These are phyloP conservation scores for Trichoderma brevicompactum DNA, from an alignment of 2,329 filamentous ascomycete genomes.

Conservation along the genomic window DNA sequence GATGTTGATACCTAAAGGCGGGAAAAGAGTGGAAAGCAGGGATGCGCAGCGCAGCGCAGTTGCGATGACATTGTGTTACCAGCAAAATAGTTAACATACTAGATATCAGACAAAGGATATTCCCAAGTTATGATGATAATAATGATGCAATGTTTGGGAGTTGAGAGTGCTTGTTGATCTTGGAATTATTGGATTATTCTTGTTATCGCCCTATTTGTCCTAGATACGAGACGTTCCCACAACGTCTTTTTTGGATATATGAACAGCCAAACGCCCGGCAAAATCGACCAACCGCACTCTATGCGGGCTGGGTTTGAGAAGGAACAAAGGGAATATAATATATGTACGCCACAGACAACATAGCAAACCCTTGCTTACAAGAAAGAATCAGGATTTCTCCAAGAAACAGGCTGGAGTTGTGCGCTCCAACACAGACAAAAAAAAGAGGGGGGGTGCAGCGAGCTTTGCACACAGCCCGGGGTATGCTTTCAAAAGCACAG, in stretches of 20 bases:
- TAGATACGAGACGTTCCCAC: conserved; percentile 26
- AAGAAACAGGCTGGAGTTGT: not conserved
- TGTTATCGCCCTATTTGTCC: conserved; percentile 22
- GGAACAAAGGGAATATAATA: conserved; percentile 19
- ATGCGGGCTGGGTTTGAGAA: conserved; percentile 8
- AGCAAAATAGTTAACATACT: conserved; percentile 21
- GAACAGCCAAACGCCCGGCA: conserved; percentile 25
- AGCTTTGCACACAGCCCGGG: not conserved
- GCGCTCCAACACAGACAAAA: not conserved
- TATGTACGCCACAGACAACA: conserved; percentile 17
- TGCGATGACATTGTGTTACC: conserved; percentile 4
- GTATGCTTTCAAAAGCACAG: conserved; percentile 2
- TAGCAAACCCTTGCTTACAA: conserved; percentile 2
- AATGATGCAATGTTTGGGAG: not conserved
- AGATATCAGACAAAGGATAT: conserved; percentile 18
- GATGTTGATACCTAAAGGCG: conserved; percentile 64
- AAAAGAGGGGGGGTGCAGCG: not conserved
- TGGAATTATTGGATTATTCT: conserved; percentile 27
- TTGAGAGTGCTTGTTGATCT: not conserved
- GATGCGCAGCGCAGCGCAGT: not conserved
- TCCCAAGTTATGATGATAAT: conserved; percentile 15
- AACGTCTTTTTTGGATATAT: conserved; percentile 29
- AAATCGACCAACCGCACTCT: conserved; percentile 15
- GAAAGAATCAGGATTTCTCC: conserved; percentile 2
- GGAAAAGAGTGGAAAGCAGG: not conserved